Evolutionary conservation across 2,329 filamentous ascomycete species (phyloP).

Genomic region (Periconia digitata): DNA sequence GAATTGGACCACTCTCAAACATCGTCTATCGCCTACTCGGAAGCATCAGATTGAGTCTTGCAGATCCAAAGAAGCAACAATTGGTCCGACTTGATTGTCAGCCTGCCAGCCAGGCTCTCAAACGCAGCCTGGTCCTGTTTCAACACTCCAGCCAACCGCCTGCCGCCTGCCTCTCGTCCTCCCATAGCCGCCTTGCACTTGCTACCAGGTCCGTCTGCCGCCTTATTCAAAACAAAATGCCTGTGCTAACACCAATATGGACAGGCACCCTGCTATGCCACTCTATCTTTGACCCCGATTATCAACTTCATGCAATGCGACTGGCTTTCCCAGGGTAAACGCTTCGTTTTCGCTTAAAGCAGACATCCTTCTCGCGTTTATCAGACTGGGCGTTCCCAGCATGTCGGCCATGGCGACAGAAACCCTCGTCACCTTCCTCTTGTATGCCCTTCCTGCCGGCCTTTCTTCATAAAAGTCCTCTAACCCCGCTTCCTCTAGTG

Average conservation of each 20-base stretch:
- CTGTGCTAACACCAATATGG: constrained; percentile 25
- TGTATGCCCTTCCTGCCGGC: constrained; percentile 35
- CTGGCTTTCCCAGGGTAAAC: constrained; percentile 20
- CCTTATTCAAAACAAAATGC: constrained; percentile 23
- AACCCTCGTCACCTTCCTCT: constrained; percentile 66
- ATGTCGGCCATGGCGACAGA: constrained; percentile 46
- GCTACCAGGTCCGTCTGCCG: constrained; percentile 18
- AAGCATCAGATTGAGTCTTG: constrained; percentile 26
- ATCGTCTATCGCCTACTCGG: constrained; percentile 12
- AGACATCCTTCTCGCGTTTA: constrained; percentile 28
- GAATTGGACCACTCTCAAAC: constrained; percentile 36
- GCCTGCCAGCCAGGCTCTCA: constrained; percentile 25
- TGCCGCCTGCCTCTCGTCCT: constrained; percentile 22
- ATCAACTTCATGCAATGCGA: constrained; percentile 14
- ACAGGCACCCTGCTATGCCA: constrained; percentile 23
- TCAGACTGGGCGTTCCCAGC: constrained; percentile 27
- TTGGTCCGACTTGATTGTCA: constrained; percentile 18
- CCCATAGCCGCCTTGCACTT: constrained; percentile 9
- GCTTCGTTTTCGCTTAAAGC: constrained; percentile 28
- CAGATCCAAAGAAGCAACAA: constrained; percentile 19
- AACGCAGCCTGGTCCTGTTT: constrained; percentile 28
- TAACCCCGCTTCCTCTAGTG: constrained; percentile 23
- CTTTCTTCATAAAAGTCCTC: background rate
- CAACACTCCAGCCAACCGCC: constrained; percentile 26
- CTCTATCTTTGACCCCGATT: constrained; percentile 34